phyloP scores from a whole-genome alignment of 164 flowering plant genomes.

The Magnolia kwangsiensis region DNA sequence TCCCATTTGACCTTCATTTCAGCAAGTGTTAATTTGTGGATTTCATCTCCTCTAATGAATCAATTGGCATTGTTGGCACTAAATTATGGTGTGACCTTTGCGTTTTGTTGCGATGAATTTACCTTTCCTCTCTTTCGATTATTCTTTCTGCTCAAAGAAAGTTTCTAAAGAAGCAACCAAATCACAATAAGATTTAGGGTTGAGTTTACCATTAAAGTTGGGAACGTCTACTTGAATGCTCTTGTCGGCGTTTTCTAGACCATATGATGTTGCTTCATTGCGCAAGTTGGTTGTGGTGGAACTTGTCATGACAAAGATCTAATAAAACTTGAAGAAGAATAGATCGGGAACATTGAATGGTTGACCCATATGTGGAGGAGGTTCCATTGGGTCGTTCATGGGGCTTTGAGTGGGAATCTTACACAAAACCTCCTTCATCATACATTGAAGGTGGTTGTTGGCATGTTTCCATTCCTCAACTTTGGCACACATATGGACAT shows the following conservation, averaged over 20 bases:
- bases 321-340: too few relatives aligned
- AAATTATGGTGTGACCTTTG: conserved; percentile 5
- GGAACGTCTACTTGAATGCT: background rate
- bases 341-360: background rate
- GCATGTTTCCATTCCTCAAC: background rate
- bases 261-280: background rate
- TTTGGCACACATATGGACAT: background rate
- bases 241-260: background rate
- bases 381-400: background rate
- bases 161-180: background rate
- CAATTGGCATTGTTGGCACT: conserved; percentile 1
- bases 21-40: background rate
- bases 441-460: background rate
- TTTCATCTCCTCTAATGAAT: background rate
- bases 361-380: background rate
- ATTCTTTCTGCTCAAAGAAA: conserved; percentile 6
- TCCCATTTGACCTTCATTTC: conserved; percentile 4
- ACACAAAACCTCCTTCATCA: background rate
- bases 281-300: background rate
- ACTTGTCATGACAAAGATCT: too few relatives aligned
- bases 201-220: background rate
- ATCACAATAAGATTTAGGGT: background rate
- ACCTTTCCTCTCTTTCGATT: conserved; percentile 1
- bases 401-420: background rate
- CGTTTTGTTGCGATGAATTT: conserved; percentile 7